Percentiles rank a stretch among this genome's conserved stretches.
These are phyloP conservation scores for Pleurotus cornucopiae DNA, from an alignment of 768 basidiomycete genomes.

Conservation along the genomic window DNA sequence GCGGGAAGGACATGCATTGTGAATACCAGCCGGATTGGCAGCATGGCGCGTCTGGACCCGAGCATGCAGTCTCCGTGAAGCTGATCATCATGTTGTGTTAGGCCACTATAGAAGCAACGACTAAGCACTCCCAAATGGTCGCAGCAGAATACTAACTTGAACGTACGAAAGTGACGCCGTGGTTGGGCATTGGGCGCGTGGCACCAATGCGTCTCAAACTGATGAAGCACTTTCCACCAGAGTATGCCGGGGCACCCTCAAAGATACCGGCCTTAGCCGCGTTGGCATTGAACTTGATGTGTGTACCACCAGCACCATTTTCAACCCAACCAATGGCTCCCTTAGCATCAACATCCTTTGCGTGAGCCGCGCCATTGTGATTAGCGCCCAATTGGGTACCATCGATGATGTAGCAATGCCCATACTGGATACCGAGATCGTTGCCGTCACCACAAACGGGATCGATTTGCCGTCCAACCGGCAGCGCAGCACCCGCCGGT, in stretches of 20 bases:
- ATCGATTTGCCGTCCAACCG: constrained; percentile 5
- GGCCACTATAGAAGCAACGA: background rate
- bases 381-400: background rate
- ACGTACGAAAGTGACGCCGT: background rate
- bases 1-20: no score
- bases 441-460: background rate
- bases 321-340: background rate
- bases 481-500: constrained; percentile 3
- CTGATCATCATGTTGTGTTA: background rate
- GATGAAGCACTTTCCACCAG: constrained; percentile 1
- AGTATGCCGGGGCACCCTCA: background rate
- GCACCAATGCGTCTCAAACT: constrained; percentile 1
- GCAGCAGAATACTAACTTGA: background rate
- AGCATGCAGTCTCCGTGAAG: constrained; percentile 5
- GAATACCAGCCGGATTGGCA: background rate
- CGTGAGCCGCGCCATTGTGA: background rate
- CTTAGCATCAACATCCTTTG: background rate
- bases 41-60: background rate
- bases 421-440: constrained; percentile 2
- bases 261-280: background rate
- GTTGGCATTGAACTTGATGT: background rate
- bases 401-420: constrained; percentile 4
- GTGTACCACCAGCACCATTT: background rate
- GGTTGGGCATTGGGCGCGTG: background rate
- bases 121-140: background rate